Conservation (phyloP, 2,329 filamentous ascomycete genomes). For the Aspergillus carbonarius region DNA sequence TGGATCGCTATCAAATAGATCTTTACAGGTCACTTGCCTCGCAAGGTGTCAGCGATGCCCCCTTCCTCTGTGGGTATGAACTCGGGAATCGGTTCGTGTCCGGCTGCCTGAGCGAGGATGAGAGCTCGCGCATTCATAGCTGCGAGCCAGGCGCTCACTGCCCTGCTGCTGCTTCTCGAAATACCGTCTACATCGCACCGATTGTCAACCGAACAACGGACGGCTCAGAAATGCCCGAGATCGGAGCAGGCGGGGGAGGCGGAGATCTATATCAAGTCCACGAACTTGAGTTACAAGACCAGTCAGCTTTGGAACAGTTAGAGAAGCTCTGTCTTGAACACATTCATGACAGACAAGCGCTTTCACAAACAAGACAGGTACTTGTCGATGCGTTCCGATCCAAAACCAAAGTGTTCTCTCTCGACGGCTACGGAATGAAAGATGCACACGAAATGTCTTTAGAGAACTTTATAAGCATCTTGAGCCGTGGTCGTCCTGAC, state of each 20-base stretch:
- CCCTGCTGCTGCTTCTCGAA: constrained; percentile 40
- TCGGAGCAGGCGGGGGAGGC: constrained; percentile 75
- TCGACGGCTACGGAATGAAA: constrained; percentile 40
- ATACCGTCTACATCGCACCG: constrained; percentile 73
- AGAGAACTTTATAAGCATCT: constrained; percentile 33
- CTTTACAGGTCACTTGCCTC: constrained; percentile 67
- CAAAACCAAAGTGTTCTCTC: constrained; percentile 34
- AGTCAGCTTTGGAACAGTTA: constrained; percentile 52
- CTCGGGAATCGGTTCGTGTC: constrained; percentile 69
- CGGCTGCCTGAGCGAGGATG: constrained; percentile 69
- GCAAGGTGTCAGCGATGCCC: constrained; percentile 55
- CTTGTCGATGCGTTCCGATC: constrained; percentile 35
- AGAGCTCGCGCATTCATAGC: constrained; percentile 71
- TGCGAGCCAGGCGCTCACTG: constrained; percentile 69
- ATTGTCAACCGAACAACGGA: constrained; percentile 63
- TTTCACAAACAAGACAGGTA: constrained; percentile 30
- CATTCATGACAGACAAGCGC: constrained; percentile 30
- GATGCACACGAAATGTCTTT: constrained; percentile 40
- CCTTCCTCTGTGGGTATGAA: constrained; percentile 69
- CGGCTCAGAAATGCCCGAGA: constrained; percentile 66
- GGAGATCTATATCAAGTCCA: constrained; percentile 69
- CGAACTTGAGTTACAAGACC: constrained; percentile 61
- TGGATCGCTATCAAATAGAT: constrained; percentile 75
- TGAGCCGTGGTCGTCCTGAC: constrained; percentile 25
- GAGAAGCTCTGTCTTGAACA: constrained; percentile 51